Percentiles rank a stretch among this genome's conserved stretches.
These are phyloP conservation scores for Ustilago loliicola DNA, from an alignment of 1,284 basidiomycete species.

Conservation along the genomic window DNA sequence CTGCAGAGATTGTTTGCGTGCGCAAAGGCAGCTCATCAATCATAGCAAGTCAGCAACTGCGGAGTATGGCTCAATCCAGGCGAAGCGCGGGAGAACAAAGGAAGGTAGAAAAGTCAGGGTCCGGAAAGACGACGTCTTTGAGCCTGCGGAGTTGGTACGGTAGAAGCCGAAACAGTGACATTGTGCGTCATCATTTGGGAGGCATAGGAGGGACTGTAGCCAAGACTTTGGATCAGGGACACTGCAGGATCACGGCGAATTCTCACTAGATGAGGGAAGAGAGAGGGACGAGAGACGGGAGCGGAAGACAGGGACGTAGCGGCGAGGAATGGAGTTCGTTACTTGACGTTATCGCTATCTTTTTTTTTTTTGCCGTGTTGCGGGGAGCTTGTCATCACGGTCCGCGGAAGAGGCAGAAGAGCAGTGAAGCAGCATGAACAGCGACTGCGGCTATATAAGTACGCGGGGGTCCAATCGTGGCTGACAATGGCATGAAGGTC, in stretches of 20 bases:
- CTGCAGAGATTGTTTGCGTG: background rate
- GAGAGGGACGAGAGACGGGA: background rate
- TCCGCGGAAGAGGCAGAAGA: constrained; percentile 1
- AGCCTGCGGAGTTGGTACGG: constrained; percentile 3
- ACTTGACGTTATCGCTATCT: constrained; percentile 9
- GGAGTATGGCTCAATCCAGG: background rate
- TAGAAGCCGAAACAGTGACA: constrained; percentile 12
- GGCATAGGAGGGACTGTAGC: constrained; percentile 6
- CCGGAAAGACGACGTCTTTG: constrained; percentile 6
- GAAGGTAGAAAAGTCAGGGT: constrained; percentile 6
- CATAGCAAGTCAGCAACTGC: background rate
- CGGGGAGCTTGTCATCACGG: background rate
- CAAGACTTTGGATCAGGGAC: constrained; percentile 21
- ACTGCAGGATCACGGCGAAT: constrained; percentile 15
- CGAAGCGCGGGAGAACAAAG: background rate
- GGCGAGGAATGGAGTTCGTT: background rate
- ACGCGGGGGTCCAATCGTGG: background rate
- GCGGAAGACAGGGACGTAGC: background rate
- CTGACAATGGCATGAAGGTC: constrained; percentile 12
- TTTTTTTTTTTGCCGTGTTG: background rate
- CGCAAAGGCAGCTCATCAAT: background rate
- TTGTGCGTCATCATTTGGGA: constrained; percentile 24
- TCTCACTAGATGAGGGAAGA: background rate
- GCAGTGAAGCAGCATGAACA: constrained; percentile 2
- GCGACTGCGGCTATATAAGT: background rate